Base-by-base conservation (phyloP, 129 eudicot genomes). In the Pittosporum tobira region DNA sequence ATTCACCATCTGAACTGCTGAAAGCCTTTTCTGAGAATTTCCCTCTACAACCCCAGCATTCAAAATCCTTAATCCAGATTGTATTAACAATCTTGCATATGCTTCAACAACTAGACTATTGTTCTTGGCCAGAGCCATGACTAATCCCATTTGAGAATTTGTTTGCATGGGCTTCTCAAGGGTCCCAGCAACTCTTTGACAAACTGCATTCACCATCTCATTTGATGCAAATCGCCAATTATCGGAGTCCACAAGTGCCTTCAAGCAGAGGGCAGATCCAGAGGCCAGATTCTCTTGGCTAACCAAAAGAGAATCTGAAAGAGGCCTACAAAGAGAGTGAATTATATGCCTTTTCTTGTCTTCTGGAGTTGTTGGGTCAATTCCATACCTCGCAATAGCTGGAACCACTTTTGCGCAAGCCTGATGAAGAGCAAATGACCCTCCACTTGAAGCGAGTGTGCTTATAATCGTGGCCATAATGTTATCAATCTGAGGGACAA, bases 401-500 rank as follows among this genome's bases (percentile, higher is more conserved):
- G 94, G 96, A 70, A 91, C 88, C 44, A 91, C 99, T 65, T 91
- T 91, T 38, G 99, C 79, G 72, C 99, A 87, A 51, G 99, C 96
- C 51, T 87, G 94, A 37, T 91, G 99, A 72, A 87, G 96, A 49
- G 98, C 85, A 61, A 91, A 91, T 20, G 96, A 88, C 23, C 88
- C 85, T 0, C 81, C 96, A 48, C 96, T 83, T 8, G 84, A 73
- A 52, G 83, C 64, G 48, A 91, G 57, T 6, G 88, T 91, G 59
- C 70, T 83, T 28, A 91, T 68, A 26, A 91, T 74, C 28, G 94
- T 80, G 51, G 68, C 55, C 98, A 91, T 91, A 61, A 91, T 87
- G 75, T 83, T 91, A 29, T 78, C 79, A 26, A 83, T 83, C 40
- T 91, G 96, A 30, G 98, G 73, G 43, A 87, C 90, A 18, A 86